Conservation (phyloP, 2,329 filamentous ascomycete species). For the Exserohilum rostratum region DNA sequence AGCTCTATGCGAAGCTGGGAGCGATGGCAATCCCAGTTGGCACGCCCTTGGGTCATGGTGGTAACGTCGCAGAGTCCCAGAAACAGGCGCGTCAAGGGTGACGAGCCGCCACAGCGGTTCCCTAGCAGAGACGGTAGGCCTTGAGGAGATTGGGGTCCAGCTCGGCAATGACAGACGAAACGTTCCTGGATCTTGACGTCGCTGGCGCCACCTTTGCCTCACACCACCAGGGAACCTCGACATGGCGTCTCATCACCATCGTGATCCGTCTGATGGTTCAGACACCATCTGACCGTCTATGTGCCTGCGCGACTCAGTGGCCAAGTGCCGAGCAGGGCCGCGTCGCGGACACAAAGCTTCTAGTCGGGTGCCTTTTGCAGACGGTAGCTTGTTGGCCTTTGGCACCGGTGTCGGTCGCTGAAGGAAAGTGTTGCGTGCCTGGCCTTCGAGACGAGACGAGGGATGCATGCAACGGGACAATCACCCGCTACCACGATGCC, state of each 20-base stretch:
- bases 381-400: slow-evolving; percentile 1
- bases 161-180: slow-evolving; percentile 4
- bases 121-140: slow-evolving; percentile 1
- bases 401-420: neutral
- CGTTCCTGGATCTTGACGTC: neutral
- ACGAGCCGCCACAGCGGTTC: neutral
- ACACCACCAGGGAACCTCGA: slow-evolving; percentile 5
- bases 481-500: slow-evolving; percentile 3
- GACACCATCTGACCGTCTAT: neutral
- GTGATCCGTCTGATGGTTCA: neutral
- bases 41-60: slow-evolving; percentile 7
- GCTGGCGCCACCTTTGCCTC: slow-evolving; percentile 2
- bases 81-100: neutral
- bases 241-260: neutral
- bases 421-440: slow-evolving; percentile 9
- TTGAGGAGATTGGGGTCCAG: slow-evolving; percentile 4
- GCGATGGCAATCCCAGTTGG: neutral
- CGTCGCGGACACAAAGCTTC: slow-evolving; percentile 1
- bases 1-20: slow-evolving; percentile 1
- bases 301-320: neutral
- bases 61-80: slow-evolving; percentile 1
- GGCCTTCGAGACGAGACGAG: neutral
- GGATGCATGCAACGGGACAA: neutral
- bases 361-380: neutral
- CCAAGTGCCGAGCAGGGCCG: neutral